Evolutionary conservation across 352 stramenopile genomes (phyloP).

Genomic region (Aphanomyces invadans): DNA sequence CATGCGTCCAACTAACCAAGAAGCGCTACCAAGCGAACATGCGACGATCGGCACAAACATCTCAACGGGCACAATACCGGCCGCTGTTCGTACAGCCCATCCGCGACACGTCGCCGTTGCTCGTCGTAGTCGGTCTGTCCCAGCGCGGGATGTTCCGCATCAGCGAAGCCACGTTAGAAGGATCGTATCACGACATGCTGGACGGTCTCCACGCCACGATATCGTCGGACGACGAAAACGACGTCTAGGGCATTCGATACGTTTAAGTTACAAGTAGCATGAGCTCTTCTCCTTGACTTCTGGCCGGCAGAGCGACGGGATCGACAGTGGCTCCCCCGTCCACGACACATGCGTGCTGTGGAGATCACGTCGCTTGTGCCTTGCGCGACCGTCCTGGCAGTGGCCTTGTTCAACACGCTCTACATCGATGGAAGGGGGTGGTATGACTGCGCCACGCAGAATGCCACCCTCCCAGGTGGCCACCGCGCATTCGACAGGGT

Average conservation of each 20-base stretch:
- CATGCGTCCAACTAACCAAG: constrained; percentile 2
- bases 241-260: background rate
- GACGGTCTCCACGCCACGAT: background rate
- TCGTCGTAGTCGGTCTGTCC: background rate
- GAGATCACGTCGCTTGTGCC: too few species aligned
- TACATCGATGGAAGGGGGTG: too few species aligned
- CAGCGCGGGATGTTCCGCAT: constrained; percentile 24
- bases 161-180: constrained; percentile 20
- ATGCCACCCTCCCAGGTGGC: too few species aligned
- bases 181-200: background rate
- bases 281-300: too few species aligned
- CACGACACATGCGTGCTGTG: too few species aligned
- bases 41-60: background rate
- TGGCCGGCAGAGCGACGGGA: too few species aligned
- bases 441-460: too few species aligned
- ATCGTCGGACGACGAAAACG: background rate
- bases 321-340: too few species aligned
- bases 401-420: too few species aligned
- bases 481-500: too few species aligned
- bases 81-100: background rate
- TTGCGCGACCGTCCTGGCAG: too few species aligned
- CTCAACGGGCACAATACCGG: background rate
- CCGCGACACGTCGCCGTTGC: background rate
- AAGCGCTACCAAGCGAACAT: background rate
- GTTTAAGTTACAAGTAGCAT: constrained; percentile 9